These are phyloP conservation scores for Saccharomycopsis selenospora DNA, from an alignment of 805 yeast species.

Conservation along the genomic window DNA sequence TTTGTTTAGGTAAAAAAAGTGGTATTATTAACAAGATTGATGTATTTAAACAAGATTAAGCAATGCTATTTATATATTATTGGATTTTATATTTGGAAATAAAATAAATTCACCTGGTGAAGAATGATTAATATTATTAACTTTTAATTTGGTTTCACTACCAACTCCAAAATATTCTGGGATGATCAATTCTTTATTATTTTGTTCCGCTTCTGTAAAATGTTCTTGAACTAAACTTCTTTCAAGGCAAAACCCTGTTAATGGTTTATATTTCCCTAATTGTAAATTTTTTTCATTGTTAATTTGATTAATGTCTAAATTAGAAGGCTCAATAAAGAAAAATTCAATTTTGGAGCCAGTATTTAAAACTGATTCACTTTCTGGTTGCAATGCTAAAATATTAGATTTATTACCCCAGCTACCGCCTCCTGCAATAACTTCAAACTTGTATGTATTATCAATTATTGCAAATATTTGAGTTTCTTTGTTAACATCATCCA, in stretches of 20 bases:
- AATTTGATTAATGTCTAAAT: neutral
- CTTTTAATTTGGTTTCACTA: slow-evolving; percentile 14
- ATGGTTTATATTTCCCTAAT: neutral
- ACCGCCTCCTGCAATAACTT: slow-evolving; percentile 47
- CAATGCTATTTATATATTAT: neutral
- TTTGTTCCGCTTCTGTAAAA: neutral
- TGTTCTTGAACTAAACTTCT: slow-evolving; percentile 3
- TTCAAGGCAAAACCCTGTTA: neutral
- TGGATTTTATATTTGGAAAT: neutral
- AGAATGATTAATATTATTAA: slow-evolving; percentile 11
- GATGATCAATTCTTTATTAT: neutral
- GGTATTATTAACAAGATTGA: slow-evolving; percentile 34
- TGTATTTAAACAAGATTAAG: slow-evolving; percentile 32
- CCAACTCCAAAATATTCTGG: slow-evolving; percentile 18
- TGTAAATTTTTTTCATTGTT: slow-evolving; percentile 1
- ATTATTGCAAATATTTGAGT: slow-evolving; percentile 12
- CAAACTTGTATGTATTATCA: slow-evolving; percentile 22
- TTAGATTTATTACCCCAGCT: slow-evolving; percentile 44
- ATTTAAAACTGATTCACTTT: slow-evolving; percentile 26
- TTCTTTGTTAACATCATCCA: slow-evolving; percentile 16
- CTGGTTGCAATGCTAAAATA: slow-evolving; percentile 37
- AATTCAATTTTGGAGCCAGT: slow-evolving; percentile 9
- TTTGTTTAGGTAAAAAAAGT: slow-evolving; percentile 48
- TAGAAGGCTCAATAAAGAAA: neutral
- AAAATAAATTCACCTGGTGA: slow-evolving; percentile 15